Evolutionary conservation across 176 grass and related monocot genomes (phyloP).

Genomic region (Raddia guianensis): DNA sequence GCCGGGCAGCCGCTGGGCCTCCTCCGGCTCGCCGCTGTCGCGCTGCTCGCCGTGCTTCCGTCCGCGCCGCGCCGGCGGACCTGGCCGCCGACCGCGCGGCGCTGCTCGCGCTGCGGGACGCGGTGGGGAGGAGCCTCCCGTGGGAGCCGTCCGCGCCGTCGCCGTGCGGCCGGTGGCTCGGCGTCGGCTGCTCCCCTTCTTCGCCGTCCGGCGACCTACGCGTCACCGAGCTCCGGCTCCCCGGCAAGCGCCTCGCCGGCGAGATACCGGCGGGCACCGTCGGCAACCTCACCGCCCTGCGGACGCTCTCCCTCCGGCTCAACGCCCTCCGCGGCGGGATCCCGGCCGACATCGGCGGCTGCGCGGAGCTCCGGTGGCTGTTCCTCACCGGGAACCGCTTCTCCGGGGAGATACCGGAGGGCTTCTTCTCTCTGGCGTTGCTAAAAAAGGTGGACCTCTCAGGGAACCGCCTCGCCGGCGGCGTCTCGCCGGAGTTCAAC

Average conservation of each 20-base stretch:
- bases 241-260: constrained; percentile 40
- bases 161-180: constrained; percentile 60
- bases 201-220: neutral
- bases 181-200: constrained; percentile 49
- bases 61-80: constrained; percentile 29
- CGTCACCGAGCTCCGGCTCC: constrained; percentile 56
- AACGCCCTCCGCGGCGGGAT: constrained; percentile 65
- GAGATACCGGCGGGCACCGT: constrained; percentile 55
- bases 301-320: constrained; percentile 61
- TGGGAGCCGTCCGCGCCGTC: constrained; percentile 49
- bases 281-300: constrained; percentile 80
- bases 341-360: constrained; percentile 58
- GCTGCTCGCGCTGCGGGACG: constrained; percentile 48
- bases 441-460: constrained; percentile 57
- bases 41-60: constrained; percentile 5
- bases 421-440: constrained; percentile 59
- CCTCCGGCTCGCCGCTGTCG: neutral
- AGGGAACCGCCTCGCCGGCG: constrained; percentile 52
- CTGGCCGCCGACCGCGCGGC: constrained; percentile 52
- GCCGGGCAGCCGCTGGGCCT: neutral
- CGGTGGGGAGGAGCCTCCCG: constrained; percentile 1
- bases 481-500: constrained; percentile 52
- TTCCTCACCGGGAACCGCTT: constrained; percentile 49
- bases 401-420: constrained; percentile 47
- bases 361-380: constrained; percentile 36